Base-by-base conservation (phyloP, 495 filamentous ascomycete species). In the Terfezia claveryi region DNA sequence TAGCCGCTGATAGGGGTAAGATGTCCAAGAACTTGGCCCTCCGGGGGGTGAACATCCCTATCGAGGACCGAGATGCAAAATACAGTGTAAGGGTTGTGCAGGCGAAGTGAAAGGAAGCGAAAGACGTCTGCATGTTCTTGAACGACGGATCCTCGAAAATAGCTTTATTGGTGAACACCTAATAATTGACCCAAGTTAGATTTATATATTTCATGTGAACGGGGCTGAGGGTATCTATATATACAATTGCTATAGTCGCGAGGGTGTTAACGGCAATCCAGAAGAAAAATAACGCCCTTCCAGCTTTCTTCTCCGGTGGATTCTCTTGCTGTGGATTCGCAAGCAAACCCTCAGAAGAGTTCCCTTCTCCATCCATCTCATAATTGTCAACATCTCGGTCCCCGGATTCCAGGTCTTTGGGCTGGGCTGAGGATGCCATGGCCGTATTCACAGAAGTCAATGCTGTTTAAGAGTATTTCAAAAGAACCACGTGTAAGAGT, bases 81-180 rank as follows among this genome's bases (percentile, higher is more conserved):
- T 74, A 84, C 38, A 85, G 70, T 37, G 79, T 80, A 17, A 77
- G 62, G 59, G 70, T 80, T 50, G 81, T 85, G 69, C 81, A 71
- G 65, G 78, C 72, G 71, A 86, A 85, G 67, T 85, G 82, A 67
- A 83, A 82, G 37, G 76, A 68, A 17, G 80, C 80, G 61, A 85
- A 84, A 38, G 80, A 75, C 36, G 82, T 70, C 67, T 85, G 82
- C 55, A 73, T 75, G 37, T 79, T 70, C 57, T 76, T 77, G 59
- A 85, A 73, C 53, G 73, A 74, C 20, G 76, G 72, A 56, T 82
- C 73, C 23, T 78, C 75, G 67, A 86, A 83, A 61, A 86, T 82
- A 49, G 72, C 74, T 67, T 86, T 85, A 68, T 85, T 86, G 41
- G 77, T 82, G 65, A 85, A 85, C 53, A 86, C 80, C 81, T 84